Base-by-base conservation (phyloP, 1,284 basidiomycete genomes). In the Waitea zeae region DNA sequence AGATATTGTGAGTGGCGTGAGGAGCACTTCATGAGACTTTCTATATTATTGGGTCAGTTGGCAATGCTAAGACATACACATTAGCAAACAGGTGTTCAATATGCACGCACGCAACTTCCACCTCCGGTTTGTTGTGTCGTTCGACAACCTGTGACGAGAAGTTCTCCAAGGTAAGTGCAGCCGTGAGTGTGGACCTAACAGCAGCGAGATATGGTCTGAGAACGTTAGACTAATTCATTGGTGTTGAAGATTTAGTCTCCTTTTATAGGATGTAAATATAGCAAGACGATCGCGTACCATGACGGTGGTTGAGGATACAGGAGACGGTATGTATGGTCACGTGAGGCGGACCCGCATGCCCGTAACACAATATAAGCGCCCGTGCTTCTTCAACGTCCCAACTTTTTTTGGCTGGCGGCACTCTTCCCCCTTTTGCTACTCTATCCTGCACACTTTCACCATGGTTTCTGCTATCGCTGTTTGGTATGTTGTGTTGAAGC, bases 121-220 rank as follows among this genome's bases (percentile, higher is more conserved):
- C 75, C 54, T 96, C 90, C 38, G 90, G 88, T 49, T 90, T 89
- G 59, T 97, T 96, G 61, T 97, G 92, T 35, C 92, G 66, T 55
- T 97, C 92, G 30, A 95, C 89, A 40, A 93, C 80, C 70, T 98
- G 93, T 5, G 90, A 96, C 28, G 87, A 75, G 62, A 99, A 99
- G 68, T 96, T 90, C 61, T 96, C 84, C 36, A 99, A 66, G 0
- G 92, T 96, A 44, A 98, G 65, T 1, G 95, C 92, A n/a, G 93
- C 93, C 4, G 92, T 97, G 36, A 99, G 66, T 11, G 93, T 93
- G 7, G 88, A 86, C 43, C 95, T 70, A 35, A 99, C 93, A 24
- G 92, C 92, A 20, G 87, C 81, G 39, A 99, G 79, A 58, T 99
- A 99, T 3, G 93, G 92, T 47, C 93, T 71, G 34, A 98, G 69